Percentiles rank a stretch among this genome's conserved stretches.
These are phyloP conservation scores for Ustilago nuda DNA, from an alignment of 1,284 basidiomycete species.

Conservation along the genomic window DNA sequence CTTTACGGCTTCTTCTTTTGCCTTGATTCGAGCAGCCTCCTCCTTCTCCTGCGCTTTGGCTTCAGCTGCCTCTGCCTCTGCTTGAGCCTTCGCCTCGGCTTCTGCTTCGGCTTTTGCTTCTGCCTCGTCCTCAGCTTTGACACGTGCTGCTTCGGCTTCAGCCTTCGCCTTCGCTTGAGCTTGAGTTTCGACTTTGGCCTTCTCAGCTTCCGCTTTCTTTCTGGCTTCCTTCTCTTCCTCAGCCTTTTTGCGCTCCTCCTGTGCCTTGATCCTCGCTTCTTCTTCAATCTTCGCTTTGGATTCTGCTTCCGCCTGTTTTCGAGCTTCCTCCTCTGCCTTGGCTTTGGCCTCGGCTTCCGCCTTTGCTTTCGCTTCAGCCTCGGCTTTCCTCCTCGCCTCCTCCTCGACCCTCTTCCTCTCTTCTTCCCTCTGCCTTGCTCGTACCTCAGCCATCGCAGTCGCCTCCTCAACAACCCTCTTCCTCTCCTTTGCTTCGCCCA, in stretches of 20 bases:
- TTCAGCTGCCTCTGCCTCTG: background rate
- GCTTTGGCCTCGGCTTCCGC: constrained; percentile 15
- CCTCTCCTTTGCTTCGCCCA: constrained; percentile 13
- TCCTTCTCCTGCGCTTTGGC: constrained; percentile 1
- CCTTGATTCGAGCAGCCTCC: background rate
- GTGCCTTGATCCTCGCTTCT: constrained; percentile 3
- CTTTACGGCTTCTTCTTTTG: background rate
- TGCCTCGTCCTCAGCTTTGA: background rate
- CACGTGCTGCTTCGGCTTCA: constrained; percentile 4
- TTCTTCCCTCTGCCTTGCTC: constrained; percentile 1
- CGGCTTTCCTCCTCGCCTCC: background rate
- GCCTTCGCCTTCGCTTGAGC: background rate
- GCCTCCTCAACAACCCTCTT: constrained; percentile 8
- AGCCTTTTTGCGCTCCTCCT: too few species aligned
- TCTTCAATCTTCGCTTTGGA: constrained; percentile 14
- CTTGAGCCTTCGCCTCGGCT: constrained; percentile 1
- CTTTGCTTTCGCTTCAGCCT: background rate
- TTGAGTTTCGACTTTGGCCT: constrained; percentile 1
- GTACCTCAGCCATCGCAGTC: constrained; percentile 12
- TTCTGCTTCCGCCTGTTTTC: constrained; percentile 10
- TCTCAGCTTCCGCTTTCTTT: background rate
- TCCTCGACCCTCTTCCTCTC: constrained; percentile 3
- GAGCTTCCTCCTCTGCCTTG: constrained; percentile 3
- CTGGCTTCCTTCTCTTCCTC: background rate
- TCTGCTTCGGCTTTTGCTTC: background rate